Evolutionary conservation across 2,329 filamentous ascomycete genomes (phyloP), one percentile per base, ranked within the genome.

Genomic region (Sporothrix pallida): DNA sequence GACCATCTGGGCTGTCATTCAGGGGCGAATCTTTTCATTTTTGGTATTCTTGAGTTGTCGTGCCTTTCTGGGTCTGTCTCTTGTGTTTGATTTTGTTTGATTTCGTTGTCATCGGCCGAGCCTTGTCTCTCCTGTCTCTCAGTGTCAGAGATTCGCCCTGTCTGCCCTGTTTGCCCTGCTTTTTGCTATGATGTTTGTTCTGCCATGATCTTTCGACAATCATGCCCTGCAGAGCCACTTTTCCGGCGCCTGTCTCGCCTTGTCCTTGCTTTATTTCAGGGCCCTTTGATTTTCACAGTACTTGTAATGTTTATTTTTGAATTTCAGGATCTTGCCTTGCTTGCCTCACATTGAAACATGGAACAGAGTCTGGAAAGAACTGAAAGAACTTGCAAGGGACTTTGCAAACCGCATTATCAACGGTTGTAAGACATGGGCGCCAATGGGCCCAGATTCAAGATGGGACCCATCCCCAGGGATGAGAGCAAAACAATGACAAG

Each of bases 261-360:
- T 63, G 56, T 60, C 56, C 37, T 37, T 17, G 23, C 56, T 17
- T 50, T 46, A 13, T 50, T 56, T 42, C 67, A 70, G 23, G 65
- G 44, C 23, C 37, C 8, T 23, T 48, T 26, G 58, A n/a, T 26
- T 62, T 31, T 37, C 31, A 37, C 31, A 37, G 31, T 5, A 37
- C 31, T 37, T 37, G 31, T 37, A 2, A 37, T 1, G 31, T 2
- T 37, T 37, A 37, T 37, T 37, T 37, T 37, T 37, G 31, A 37
- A 50, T 50, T 50, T 50, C 48, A 50, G 54, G 54, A 20, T 31
- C 2, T 31, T 37, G 15, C 23, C 20, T n/a, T 46, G 31, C 31
- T 37, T 54, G 67, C 50, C 26, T 44, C 48, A 70, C 48, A n/a
- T 44, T 56, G 67, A 70, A 50, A 70, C 67, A 70, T 70, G 48